Evolutionary conservation across 2,329 filamentous ascomycete genomes (phyloP).

Genomic region (Metarhizium guizhouense): DNA sequence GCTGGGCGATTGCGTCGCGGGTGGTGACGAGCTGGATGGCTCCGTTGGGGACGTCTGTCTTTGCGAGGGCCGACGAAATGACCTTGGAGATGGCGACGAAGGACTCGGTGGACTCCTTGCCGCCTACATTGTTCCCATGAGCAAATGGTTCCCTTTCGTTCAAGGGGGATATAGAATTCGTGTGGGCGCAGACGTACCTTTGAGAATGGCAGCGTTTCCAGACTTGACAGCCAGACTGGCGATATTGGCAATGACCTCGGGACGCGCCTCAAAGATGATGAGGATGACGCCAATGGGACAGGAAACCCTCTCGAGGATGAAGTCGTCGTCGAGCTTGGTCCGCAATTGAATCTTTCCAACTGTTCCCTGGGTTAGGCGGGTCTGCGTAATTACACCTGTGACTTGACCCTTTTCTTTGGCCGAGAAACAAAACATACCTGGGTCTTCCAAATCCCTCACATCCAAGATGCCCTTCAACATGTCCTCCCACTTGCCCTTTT

Average conservation of each 20-base stretch:
- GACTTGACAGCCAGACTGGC: conserved; percentile 93
- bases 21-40: conserved; percentile 93
- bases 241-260: conserved; percentile 98
- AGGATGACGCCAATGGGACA: conserved; percentile 96
- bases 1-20: conserved; percentile 77
- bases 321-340: conserved; percentile 77
- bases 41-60: conserved; percentile 68
- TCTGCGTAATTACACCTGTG: too few relatives aligned
- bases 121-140: conserved; percentile 40
- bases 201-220: conserved; percentile 92
- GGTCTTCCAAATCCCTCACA: conserved; percentile 76
- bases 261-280: conserved; percentile 96
- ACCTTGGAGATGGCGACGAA: conserved; percentile 83
- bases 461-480: conserved; percentile 94
- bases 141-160: background rate
- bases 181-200: conserved; percentile 42
- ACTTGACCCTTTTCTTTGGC: too few relatives aligned
- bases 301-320: conserved; percentile 78
- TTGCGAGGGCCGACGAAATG: conserved; percentile 68
- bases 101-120: conserved; percentile 92
- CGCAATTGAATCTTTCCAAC: conserved; percentile 78
- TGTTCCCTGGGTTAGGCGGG: conserved; percentile 19
- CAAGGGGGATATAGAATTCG: background rate
- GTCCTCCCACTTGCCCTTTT: conserved; percentile 89
- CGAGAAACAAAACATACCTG: conserved; percentile 46